Base-by-base conservation (phyloP, 768 basidiomycete genomes). In the Suillus cothurnatus region DNA sequence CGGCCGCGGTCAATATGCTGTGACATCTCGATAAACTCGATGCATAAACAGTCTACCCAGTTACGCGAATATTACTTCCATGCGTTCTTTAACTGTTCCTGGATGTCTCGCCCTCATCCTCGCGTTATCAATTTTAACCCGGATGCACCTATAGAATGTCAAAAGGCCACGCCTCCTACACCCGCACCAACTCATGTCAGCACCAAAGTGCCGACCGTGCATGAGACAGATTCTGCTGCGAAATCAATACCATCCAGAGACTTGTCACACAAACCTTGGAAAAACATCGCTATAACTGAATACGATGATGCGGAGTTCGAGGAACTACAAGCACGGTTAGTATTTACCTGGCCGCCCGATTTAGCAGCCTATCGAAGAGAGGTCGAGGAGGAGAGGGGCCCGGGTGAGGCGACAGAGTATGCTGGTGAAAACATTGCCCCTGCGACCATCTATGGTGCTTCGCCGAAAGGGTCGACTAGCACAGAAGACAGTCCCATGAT, bases 1-100 rank as follows among this genome's bases (percentile, higher is more conserved):
- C 14, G 8, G 8, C 49, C 9, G 9, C 38, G 21, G 55, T 12
- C 23, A 15, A 12, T 11, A 28, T 7, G 52, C 32, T 38, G 50
- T 23, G 41, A 56, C 50, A 23, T 62, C 17, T 57, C 31, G 26
- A 56, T 41, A 12, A 31, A n/a, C 9, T 55, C 12, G 11, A 39
- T 28, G 21, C 36, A 32, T 14, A 55, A 19, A n/a, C 62, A 59
- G 55, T 21, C 31, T 19, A 55, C 17, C 17, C 34, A n/a, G 26
- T 14, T 26, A 21, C 31, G 12, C 26, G 76, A 89, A 84, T 75
- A 89, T 81, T 71, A 85, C 82, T 59, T 81, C 74, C 69, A 88
- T 81, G 39, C 81, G 74, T 64, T 86, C 80, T 63, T 81, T 76
- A 64, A 80, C 68, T 49, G 71, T 66, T 41, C 81, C 75, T 50